Evolutionary conservation across 2,329 filamentous ascomycete species (phyloP), one percentile per base, ranked within the genome.

Genomic region (Magnaporthiopsis incrustans): DNA sequence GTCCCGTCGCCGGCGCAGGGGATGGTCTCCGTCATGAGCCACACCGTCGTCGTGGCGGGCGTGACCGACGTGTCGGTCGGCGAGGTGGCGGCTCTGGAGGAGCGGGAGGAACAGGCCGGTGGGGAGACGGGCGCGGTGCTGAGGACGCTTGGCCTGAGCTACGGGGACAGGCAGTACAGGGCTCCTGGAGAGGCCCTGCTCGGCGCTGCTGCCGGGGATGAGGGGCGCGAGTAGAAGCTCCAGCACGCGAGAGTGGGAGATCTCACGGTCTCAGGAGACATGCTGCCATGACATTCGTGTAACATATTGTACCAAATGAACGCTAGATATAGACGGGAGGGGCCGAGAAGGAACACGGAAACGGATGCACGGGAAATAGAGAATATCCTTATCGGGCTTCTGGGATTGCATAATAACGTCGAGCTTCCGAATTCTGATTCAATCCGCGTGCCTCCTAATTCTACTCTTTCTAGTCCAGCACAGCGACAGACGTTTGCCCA

Each of bases 1-100:
- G 53, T 63, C 4, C 33, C 62, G 25, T 32, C 33, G 62, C 25
- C 62, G n/a, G 10, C 32, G 8, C 53, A 27, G 44, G 26, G 30
- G 35, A 30, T 50, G 14, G 10, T 59, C n/a, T n/a, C 50, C n/a
- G 33, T 63, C 30, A 59, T 58, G 62, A 63, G 57, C 53, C 62
- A 63, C 57, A 59, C 62, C 14, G 59, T 63, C 56, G 62, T 63
- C 25, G 62, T 63, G n/a, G 62, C 62, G n/a, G 62, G 62, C 26
- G 62, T 63, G 53, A 63, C 56, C 26, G 62, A 59, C 53, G 62
- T 63, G 14, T 38, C 44, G 26, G 53, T 22, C 25, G 56, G 62
- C 22, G 56, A 63, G 12, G 30, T 61, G 38, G 35, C 44, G 22
- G 44, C 60, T 14, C 25, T 56, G 25, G 25, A 56, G 26, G 60